These are phyloP conservation scores for Vanrija sp. DNA, from an alignment of 1,284 basidiomycete species.

Conservation along the genomic window DNA sequence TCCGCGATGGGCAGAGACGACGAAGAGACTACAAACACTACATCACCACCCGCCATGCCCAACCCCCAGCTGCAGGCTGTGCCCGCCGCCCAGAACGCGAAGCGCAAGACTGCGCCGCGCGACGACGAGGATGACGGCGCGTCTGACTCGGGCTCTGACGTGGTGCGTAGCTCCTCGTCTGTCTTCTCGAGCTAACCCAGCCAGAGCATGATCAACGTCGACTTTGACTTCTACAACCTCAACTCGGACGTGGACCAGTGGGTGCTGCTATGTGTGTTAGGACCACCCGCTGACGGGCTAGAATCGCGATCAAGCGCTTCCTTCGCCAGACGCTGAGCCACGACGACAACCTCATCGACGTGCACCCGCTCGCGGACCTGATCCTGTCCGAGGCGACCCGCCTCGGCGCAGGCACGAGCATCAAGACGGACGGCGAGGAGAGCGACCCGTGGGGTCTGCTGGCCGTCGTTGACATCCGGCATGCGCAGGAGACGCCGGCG, in stretches of 20 bases:
- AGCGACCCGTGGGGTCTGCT: constrained; percentile 82
- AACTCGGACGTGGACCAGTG: constrained; percentile 73
- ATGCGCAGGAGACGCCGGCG: constrained; percentile 60
- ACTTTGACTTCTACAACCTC: constrained; percentile 88
- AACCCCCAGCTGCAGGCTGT: constrained; percentile 21
- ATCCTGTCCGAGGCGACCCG: constrained; percentile 60
- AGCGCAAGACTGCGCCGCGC: constrained; percentile 38
- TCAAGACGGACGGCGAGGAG: constrained; percentile 85
- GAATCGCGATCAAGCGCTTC: constrained; percentile 73
- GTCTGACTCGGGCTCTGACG: constrained; percentile 38
- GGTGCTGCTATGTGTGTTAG: constrained; percentile 3
- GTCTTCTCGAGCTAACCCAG: neutral
- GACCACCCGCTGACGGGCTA: constrained; percentile 7
- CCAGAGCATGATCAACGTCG: constrained; percentile 69
- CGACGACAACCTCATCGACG: constrained; percentile 69
- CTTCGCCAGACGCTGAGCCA: constrained; percentile 72
- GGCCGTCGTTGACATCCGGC: constrained; percentile 72
- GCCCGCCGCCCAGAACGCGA: constrained; percentile 14
- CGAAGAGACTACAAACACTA: neutral
- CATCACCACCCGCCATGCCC: constrained; percentile 8
- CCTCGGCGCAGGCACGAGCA: constrained; percentile 63
- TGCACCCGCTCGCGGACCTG: constrained; percentile 71
- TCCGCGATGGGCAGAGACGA: too few relatives aligned
- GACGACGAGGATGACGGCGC: constrained; percentile 42
- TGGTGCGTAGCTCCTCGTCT: constrained; percentile 26